These are phyloP conservation scores for Pecoramyces ruminantium DNA, from an alignment of 192 early-diverging fungal genomes.

Conservation along the genomic window DNA sequence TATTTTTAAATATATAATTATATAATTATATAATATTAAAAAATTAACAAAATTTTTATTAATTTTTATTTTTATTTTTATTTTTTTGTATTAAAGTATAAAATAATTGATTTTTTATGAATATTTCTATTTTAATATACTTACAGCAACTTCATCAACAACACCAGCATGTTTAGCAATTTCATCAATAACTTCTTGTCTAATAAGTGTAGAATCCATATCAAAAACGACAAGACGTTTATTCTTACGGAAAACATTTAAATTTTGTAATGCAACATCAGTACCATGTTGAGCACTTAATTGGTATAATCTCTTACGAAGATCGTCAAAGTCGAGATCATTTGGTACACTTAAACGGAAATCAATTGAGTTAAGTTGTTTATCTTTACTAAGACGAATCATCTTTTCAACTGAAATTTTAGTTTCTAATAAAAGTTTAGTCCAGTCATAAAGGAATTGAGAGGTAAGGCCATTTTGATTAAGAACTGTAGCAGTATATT, in stretches of 20 bases:
- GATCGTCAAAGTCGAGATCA: slow-evolving; percentile 36
- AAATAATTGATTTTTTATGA: too few relatives aligned
- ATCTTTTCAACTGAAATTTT: slow-evolving; percentile 78
- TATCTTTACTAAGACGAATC: slow-evolving; percentile 22
- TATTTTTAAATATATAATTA: too few relatives aligned
- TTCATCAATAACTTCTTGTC: slow-evolving; percentile 99
- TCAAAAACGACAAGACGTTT: slow-evolving; percentile 96
- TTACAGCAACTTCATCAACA: slow-evolving; percentile 72
- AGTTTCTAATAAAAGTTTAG: slow-evolving; percentile 48
- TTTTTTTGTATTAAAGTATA: too few relatives aligned
- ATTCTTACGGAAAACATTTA: slow-evolving; percentile 71
- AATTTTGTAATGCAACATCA: slow-evolving; percentile 73
- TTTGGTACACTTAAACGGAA: slow-evolving; percentile 52
- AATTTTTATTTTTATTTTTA: too few relatives aligned
- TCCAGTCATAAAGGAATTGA: slow-evolving; percentile 66
- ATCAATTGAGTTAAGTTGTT: slow-evolving; percentile 50
- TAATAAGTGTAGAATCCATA: slow-evolving; percentile 97
- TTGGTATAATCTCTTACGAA: slow-evolving; percentile 54
- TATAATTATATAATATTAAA: too few relatives aligned
- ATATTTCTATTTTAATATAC: slow-evolving; percentile 6
- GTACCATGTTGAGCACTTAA: slow-evolving; percentile 37
- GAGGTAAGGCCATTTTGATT: slow-evolving; percentile 65
- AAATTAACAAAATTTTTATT: too few relatives aligned
- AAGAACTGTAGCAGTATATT: slow-evolving; percentile 74
- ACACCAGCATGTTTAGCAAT: slow-evolving; percentile 84